A percentile compares a stretch with the other conserved stretches of the same genome.
Conservation (phyloP, 1,139 yeast species). For the Pichia sp. region DNA sequence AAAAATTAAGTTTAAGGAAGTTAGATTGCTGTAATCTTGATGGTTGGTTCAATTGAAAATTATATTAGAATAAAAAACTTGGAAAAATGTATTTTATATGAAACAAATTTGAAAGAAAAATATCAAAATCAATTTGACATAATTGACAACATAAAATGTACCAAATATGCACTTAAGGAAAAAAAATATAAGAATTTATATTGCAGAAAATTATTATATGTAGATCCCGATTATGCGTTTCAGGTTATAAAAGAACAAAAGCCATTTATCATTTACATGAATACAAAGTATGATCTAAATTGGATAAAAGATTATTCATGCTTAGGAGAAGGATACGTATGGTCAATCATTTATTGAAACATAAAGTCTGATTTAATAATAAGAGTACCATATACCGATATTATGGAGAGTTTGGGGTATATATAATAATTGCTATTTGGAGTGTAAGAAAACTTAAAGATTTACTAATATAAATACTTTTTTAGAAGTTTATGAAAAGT, state of each 20-base stretch:
- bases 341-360: not conserved
- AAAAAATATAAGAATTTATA: not conserved
- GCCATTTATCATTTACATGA: not conserved
- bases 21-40: too few relatives aligned
- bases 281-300: not conserved
- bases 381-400: too few relatives aligned
- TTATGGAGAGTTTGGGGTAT: too few relatives aligned
- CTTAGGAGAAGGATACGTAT: not conserved
- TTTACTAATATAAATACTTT: not conserved
- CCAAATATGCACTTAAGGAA: too few relatives aligned
- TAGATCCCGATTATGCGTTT: not conserved
- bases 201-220: not conserved
- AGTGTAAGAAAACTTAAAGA: not conserved
- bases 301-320: not conserved
- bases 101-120: not conserved
- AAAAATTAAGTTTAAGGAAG: too few relatives aligned
- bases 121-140: too few relatives aligned
- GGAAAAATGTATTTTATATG: not conserved
- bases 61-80: not conserved
- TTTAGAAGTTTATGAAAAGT: not conserved
- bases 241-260: not conserved
- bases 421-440: not conserved
- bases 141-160: too few relatives aligned
- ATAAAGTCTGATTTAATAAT: too few relatives aligned
- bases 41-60: too few relatives aligned